phyloP scores from a whole-genome alignment of 768 basidiomycete genomes.

The Jaapia argillacea region DNA sequence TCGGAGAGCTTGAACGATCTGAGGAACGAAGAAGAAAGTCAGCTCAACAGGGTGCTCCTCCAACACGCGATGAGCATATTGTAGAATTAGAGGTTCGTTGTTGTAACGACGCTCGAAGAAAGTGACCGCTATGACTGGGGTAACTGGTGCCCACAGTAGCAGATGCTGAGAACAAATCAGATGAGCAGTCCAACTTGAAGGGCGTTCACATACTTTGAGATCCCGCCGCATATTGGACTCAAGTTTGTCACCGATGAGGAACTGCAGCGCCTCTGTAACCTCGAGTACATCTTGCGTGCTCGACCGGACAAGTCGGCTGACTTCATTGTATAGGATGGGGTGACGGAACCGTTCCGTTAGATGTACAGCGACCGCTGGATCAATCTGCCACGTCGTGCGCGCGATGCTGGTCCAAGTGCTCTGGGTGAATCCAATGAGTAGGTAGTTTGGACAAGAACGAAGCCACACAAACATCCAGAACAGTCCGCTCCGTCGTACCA shows the following conservation, averaged over 20 bases:
- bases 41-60: constrained; percentile 91
- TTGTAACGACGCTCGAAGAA: constrained; percentile 82
- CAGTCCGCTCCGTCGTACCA: constrained; percentile 43
- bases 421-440: constrained; percentile 24
- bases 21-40: constrained; percentile 98
- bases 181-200: constrained; percentile 3
- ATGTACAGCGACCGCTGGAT: constrained; percentile 76
- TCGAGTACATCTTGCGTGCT: constrained; percentile 61
- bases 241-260: constrained; percentile 66
- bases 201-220: constrained; percentile 46
- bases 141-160: constrained; percentile 80
- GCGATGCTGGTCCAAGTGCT: constrained; percentile 57
- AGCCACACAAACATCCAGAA: constrained; percentile 60
- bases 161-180: constrained; percentile 49
- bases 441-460: no score
- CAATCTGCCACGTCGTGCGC: constrained; percentile 70
- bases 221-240: constrained; percentile 51
- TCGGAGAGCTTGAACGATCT: constrained; percentile 93
- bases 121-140: constrained; percentile 71
- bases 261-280: constrained; percentile 71
- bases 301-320: constrained; percentile 62
- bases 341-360: constrained; percentile 86
- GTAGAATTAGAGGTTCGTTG: constrained; percentile 77
- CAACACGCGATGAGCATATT: constrained; percentile 93
- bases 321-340: constrained; percentile 54